Evolutionary conservation across 345 rosid genomes (phyloP), one percentile per base, ranked within the genome.

Genomic region (Dipteronia sinensis): DNA sequence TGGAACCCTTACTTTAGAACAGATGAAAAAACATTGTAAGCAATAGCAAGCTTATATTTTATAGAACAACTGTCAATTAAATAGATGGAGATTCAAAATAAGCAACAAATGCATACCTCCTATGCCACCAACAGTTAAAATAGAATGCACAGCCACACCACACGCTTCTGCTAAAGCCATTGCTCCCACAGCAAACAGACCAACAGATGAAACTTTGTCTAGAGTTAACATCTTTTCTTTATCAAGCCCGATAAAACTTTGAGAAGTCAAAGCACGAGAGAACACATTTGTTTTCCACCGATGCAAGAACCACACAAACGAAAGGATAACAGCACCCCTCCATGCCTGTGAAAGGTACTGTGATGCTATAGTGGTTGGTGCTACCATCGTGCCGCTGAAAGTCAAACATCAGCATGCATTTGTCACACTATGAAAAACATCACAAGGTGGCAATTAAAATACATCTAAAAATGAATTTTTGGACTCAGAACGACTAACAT

Each of bases 111-210:
- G 16, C 83, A 46, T 25, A 93, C 99, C 99, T 87, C 99, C 99
- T 79, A 95, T 89, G 56, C 99, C 99, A 85, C 99, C 98, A 72
- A 95, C 98, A 2, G 97, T 95, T 83, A 95, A 80, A 80, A 95
- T 81, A 29, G 97, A 95, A 71, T 92, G 99, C 83, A 95, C 93
- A 85, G 99, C 96, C 74, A 95, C 93, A 25, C 98, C 99, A 85
- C 93, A 93, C 5, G 99, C 97, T 90, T 95, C 98, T 47, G 99
- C 94, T 22, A 90, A 86, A 80, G 97, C 94, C 96, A 93, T 92
- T 62, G 84, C 59, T 44, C 97, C 97, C 69, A 93, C 78, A 55
- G 82, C 86, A 86, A 92, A 91, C 44, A 95, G 84, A 68, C 96
- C 98, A 86, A 93, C 85, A 3, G 99, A 95, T 59, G 98, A 89